Conservation (phyloP, 75 land plant genomes). For the Sequoiadendron giganteum region DNA sequence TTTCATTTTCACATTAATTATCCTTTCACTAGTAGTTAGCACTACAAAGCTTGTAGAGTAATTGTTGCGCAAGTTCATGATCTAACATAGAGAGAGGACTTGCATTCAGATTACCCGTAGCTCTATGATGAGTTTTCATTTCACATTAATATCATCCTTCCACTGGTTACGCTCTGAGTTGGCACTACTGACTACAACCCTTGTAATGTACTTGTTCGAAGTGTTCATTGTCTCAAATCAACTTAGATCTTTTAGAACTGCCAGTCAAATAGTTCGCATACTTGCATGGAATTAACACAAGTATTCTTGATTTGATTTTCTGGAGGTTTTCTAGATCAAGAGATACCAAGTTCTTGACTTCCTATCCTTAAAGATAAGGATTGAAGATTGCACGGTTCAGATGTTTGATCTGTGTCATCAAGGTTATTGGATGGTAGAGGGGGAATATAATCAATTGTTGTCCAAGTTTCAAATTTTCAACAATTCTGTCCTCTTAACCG, state of each 20-base stretch:
- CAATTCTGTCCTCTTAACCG: too few species aligned
- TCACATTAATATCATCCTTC: too few species aligned
- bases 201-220: too few species aligned
- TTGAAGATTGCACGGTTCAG: neutral
- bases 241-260: neutral
- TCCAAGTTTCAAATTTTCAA: too few species aligned
- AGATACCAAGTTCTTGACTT: neutral
- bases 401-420: neutral
- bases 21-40: neutral
- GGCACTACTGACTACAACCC: neutral
- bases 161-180: neutral
- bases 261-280: neutral
- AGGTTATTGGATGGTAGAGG: neutral
- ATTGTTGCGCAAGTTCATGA: neutral
- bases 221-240: neutral
- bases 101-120: neutral
- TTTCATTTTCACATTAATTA: too few species aligned
- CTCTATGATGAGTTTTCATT: neutral
- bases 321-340: neutral
- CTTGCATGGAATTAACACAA: neutral
- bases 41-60: neutral
- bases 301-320: neutral
- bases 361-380: too few species aligned
- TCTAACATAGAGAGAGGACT: neutral
- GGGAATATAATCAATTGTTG: neutral